A percentile compares a stretch with the other conserved stretches of the same genome.
Conservation (phyloP, 176 grass and related monocot species). For the Musa schizocarpa region DNA sequence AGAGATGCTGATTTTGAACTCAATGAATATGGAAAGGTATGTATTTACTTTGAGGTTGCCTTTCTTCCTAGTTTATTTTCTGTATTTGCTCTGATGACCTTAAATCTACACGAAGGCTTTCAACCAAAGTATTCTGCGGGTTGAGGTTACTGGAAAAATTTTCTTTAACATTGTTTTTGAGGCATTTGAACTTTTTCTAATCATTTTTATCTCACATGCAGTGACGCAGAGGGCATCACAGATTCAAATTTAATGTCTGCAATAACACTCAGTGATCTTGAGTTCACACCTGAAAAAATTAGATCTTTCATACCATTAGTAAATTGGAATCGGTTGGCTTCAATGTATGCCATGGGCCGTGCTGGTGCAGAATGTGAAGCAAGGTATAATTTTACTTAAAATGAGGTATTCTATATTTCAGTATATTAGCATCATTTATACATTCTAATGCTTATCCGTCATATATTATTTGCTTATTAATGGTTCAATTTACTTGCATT, state of each 20-base stretch:
- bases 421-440: not conserved
- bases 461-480: not conserved
- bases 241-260: conserved; percentile 50
- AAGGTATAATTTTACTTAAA: conserved; percentile 37
- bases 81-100: conserved; percentile 1
- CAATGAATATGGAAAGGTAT: conserved; percentile 67
- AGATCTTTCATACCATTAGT: conserved; percentile 64
- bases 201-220: conserved; percentile 26
- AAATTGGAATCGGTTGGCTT: conserved; percentile 74
- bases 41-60: not conserved
- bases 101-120: not conserved
- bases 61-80: conserved; percentile 8
- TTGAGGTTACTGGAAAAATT: not conserved
- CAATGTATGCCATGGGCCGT: conserved; percentile 65
- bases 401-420: conserved; percentile 4
- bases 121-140: not conserved
- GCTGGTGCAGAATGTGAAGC: conserved; percentile 78
- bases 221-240: conserved; percentile 44
- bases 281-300: conserved; percentile 57
- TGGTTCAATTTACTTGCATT: not conserved
- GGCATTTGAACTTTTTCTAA: not conserved
- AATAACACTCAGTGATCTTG: conserved; percentile 36
- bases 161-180: not conserved
- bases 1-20: conserved; percentile 64
- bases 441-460: too few species aligned